Evolutionary conservation across 495 filamentous ascomycete species (phyloP), one percentile per base, ranked within the genome.

Genomic region (Physcia stellaris): DNA sequence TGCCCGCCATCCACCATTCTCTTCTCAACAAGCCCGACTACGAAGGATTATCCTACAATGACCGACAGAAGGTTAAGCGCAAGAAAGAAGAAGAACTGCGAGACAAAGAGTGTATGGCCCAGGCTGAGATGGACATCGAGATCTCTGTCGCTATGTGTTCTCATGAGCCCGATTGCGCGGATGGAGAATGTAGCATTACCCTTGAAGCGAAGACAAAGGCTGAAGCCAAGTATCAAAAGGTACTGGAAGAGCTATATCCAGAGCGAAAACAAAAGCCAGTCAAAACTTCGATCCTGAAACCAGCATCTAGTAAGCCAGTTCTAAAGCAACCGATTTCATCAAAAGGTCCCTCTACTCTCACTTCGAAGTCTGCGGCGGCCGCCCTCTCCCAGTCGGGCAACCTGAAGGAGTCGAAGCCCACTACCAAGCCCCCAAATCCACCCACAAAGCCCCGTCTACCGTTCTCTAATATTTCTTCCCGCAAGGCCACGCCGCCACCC

Each of bases 221-320:
- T 18, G 39, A 53, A 27, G 47, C 54, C 34, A 59, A 54, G 32
- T 66, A 59, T 30, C 71, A 2, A 60, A 84, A 23, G 77, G 76
- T 35, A 74, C 81, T 56, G 80, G 84, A 11, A 67, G 83, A 31
- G 73, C 11, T 66, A 61, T 34, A 63, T 60, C 37, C 73, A 83
- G 41, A 71, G 71, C 41, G 60, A 77, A 50, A 61, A 75, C 35
- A 64, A 75, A 77, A 51, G 68, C n/a, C n/a, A n/a, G n/a, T n/a
- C n/a, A n/a, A n/a, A n/a, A n/a, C n/a, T n/a, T n/a, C n/a, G n/a
- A n/a, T n/a, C n/a, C n/a, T n/a, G n/a, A n/a, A n/a, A n/a, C n/a
- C n/a, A n/a, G n/a, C n/a, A n/a, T n/a, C n/a, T n/a, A 66, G 27
- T 57, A 55, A 24, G 9, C 29, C 33, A n/a, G 37, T 42, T n/a